Percentiles rank a stretch among this genome's conserved stretches.
Evolutionary conservation across 139 green algal species (phyloP).

Genomic region (Closterium sp.): DNA sequence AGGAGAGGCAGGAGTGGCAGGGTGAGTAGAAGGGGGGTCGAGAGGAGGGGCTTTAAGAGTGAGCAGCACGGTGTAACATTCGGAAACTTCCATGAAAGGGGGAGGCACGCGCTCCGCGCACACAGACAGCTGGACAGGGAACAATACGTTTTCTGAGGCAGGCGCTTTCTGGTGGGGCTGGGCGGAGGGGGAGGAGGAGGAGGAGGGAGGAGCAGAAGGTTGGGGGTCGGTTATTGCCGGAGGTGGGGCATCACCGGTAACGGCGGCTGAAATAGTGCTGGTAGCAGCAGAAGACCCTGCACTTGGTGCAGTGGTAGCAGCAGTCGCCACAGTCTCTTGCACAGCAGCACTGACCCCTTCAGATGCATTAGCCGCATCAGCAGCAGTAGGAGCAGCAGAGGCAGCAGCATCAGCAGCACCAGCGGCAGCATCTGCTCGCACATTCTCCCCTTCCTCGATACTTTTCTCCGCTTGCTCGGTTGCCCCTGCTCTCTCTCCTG

Average conservation of each 20-base stretch:
- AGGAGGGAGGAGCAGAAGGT: neutral
- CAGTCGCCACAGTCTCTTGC: neutral
- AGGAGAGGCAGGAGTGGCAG: too few relatives aligned
- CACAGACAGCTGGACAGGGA: neutral
- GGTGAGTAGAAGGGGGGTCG: neutral
- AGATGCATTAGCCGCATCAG: neutral
- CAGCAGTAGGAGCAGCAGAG: too few relatives aligned
- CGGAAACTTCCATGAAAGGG: slow-evolving; percentile 18
- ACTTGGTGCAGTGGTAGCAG: neutral
- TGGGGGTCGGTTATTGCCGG: neutral
- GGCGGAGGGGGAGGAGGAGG: neutral
- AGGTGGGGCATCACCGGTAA: neutral
- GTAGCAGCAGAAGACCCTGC: too few relatives aligned
- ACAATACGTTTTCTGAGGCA: neutral
- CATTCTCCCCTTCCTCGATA: neutral
- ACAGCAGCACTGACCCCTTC: neutral
- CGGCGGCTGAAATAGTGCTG: neutral
- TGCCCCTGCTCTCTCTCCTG: neutral
- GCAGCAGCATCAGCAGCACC: neutral
- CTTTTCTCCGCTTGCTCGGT: neutral
- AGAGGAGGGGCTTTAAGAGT: slow-evolving; percentile 17
- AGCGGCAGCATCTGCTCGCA: neutral
- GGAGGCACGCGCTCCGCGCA: neutral
- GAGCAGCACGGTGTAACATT: slow-evolving; percentile 26
- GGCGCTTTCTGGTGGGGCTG: neutral